Evolutionary conservation across 1,139 yeast species (phyloP), one percentile per base, ranked within the genome.

Genomic region (Taphrina deformans): DNA sequence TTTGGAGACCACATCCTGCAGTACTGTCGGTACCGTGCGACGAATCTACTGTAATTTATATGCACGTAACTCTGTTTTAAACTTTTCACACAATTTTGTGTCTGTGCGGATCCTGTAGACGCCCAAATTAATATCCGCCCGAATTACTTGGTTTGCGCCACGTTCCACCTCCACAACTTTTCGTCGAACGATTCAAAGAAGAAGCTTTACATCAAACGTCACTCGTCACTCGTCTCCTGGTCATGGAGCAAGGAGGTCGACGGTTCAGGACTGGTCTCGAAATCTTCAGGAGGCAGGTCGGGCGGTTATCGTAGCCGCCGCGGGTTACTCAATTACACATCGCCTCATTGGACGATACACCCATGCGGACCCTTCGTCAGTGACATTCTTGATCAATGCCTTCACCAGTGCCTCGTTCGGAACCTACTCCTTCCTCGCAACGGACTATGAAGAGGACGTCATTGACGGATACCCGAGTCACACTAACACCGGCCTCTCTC

Each of bases 1-100:
- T 78, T 72, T 3, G 79, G 80, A 23, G 74, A 69, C 81, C 81
- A 79, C 58, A 46, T 44, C 55, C 14, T 4, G 23, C 1, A 23
- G 26, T 14, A n/a, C 9, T 18, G 10, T 23, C 2, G n/a, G n/a
- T n/a, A n/a, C n/a, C n/a, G n/a, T n/a, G n/a, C n/a, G n/a, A n/a
- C n/a, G n/a, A n/a, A n/a, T n/a, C n/a, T n/a, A n/a, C n/a, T n/a
- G n/a, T n/a, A n/a, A n/a, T n/a, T n/a, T n/a, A n/a, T n/a, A n/a
- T n/a, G n/a, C n/a, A 23, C 14, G 27, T 23, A 5, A 23, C 29
- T 40, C n/a, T n/a, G n/a, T 40, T 40, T 40, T 40, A n/a, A 5
- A 18, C 21, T n/a, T 29, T 29, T 29, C 33, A 29, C 33, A 10
- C 10, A 6, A 10, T 6, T 6, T 6, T 29, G 33, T 6, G 33